phyloP scores from a whole-genome alignment of 2,329 filamentous ascomycete genomes.

The Parafenestella ontariensis region DNA sequence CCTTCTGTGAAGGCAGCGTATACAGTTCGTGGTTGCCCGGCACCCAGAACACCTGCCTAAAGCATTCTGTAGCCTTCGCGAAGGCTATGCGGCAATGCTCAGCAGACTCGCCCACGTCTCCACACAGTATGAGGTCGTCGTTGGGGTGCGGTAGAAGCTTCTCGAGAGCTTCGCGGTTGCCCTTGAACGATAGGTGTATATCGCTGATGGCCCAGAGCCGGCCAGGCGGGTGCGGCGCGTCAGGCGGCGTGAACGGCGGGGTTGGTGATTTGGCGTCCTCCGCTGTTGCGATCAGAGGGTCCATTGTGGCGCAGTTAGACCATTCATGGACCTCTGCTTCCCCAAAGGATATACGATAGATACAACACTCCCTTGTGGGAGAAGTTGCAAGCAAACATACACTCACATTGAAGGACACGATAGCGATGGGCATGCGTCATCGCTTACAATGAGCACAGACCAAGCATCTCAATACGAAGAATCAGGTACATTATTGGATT shows the following conservation, averaged over 20 bases:
- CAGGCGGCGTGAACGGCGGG: conserved; percentile 13
- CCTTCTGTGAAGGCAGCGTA: conserved; percentile 53
- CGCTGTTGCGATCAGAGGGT: conserved; percentile 31
- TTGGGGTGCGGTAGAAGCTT: conserved; percentile 49
- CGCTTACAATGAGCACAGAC: not conserved
- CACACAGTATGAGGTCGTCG: conserved; percentile 56
- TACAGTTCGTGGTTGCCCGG: conserved; percentile 67
- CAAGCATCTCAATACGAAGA: no score
- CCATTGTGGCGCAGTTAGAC: conserved; percentile 16
- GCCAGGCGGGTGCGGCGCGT: conserved; percentile 20
- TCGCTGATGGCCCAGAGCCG: conserved; percentile 56
- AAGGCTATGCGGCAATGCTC: conserved; percentile 48
- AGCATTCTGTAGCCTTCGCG: conserved; percentile 50
- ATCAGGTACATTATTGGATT: no score
- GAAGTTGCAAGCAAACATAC: not conserved
- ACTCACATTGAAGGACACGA: not conserved
- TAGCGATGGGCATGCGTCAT: not conserved
- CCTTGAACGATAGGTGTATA: conserved; percentile 56
- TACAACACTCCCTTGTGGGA: not conserved
- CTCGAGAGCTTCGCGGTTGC: conserved; percentile 54
- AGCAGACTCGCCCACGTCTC: conserved; percentile 49
- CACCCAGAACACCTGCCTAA: conserved; percentile 61
- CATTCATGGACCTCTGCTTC: not conserved
- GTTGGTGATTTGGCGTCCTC: conserved; percentile 11
- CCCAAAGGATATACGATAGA: not conserved